Evolutionary conservation across 1,139 yeast genomes (phyloP).

Genomic region (Starmera stellimalicola): DNA sequence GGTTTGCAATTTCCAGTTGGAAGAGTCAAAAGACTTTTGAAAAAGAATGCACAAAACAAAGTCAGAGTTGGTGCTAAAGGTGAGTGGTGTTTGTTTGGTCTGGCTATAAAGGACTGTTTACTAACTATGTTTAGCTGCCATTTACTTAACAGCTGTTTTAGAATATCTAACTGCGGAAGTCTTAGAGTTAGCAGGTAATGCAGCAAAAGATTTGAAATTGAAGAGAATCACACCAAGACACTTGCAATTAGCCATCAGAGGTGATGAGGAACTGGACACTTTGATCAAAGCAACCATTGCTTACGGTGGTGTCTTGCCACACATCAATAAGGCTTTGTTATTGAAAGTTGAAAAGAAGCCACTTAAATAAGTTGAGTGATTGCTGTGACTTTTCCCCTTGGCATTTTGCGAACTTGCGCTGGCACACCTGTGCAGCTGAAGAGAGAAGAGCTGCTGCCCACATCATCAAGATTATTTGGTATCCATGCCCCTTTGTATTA

Average conservation of each 20-base stretch:
- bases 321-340: constrained; percentile 85
- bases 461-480: neutral
- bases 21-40: constrained; percentile 92
- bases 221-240: constrained; percentile 99
- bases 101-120: constrained; percentile 4
- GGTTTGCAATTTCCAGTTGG: constrained; percentile 99
- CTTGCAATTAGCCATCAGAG: constrained; percentile 95
- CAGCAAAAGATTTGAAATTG: constrained; percentile 96
- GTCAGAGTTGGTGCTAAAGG: constrained; percentile 91
- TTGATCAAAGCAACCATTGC: constrained; percentile 97
- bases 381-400: too few species aligned
- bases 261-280: constrained; percentile 96
- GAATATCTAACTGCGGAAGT: constrained; percentile 98
- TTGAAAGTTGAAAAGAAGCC: constrained; percentile 88
- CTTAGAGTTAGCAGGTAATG: constrained; percentile 97
- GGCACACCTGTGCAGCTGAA: too few species aligned
- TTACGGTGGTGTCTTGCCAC: constrained; percentile 98
- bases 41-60: constrained; percentile 84
- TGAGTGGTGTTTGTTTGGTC: constrained; percentile 9
- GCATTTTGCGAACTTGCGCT: too few species aligned
- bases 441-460: too few species aligned
- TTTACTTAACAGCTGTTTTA: constrained; percentile 91
- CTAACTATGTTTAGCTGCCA: constrained; percentile 50
- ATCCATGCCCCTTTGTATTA: too few species aligned
- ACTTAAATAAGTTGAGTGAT: too few species aligned